Evolutionary conservation across 257 asterid species (phyloP).

Genomic region (Solanum piurae): DNA sequence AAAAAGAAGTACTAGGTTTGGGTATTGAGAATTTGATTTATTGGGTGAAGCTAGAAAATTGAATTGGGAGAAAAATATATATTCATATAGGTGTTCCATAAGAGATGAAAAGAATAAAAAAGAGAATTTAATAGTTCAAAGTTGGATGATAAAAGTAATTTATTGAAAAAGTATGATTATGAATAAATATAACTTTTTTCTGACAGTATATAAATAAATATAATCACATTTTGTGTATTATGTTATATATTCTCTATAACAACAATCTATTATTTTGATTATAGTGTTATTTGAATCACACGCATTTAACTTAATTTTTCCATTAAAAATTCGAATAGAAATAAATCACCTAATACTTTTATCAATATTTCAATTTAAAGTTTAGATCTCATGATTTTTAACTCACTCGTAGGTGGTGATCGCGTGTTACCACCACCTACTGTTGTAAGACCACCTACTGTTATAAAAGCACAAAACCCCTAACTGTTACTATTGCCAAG

Average conservation of each 20-base stretch:
- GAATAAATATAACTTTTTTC: rapidly evolving
- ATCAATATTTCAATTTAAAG: rapidly evolving
- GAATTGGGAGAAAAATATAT: background rate
- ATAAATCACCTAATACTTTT: background rate
- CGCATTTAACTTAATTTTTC: rapidly evolving
- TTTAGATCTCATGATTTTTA: background rate
- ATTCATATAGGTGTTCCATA: background rate
- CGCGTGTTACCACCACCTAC: background rate
- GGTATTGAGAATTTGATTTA: background rate
- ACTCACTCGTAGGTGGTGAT: background rate
- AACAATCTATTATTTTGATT: background rate
- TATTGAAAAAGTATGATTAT: background rate
- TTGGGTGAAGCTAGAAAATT: background rate
- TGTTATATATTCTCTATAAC: background rate
- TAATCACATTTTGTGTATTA: rapidly evolving
- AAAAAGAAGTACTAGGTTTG: background rate
- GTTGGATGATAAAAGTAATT: background rate
- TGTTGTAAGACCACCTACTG: background rate
- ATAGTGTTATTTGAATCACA: rapidly evolving
- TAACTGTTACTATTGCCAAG: background rate
- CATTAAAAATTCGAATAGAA: background rate
- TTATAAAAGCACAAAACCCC: background rate
- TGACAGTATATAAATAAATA: background rate
- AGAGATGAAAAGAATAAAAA: too few species aligned
- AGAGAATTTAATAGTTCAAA: too few species aligned